Base-by-base conservation (phyloP, 345 rosid species). In the Syzygium aqueum region DNA sequence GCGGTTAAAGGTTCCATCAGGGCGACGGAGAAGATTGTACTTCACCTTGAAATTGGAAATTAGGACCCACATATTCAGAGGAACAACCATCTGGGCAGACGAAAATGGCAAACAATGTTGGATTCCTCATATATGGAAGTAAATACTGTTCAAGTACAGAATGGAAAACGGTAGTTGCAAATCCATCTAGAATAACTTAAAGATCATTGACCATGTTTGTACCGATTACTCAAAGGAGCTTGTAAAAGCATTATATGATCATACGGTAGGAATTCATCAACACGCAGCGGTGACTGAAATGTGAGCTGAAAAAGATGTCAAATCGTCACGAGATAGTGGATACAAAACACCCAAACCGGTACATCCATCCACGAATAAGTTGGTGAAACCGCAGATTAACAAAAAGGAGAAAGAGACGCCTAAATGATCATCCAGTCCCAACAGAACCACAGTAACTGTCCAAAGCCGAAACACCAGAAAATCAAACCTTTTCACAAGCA, bases 1-100 rank as follows among this genome's bases (percentile, higher is more conserved):
- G 85, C 99, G 97, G 90, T 96, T 91, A 90, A 97, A 97, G 50
- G 98, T 97, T 57, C 98, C 98, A 85, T 97, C 98, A 2, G 99
- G 95, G 22, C 96, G 96, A 77, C 98, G 97, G 17, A 95, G 92
- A 86, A 96, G 95, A 88, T 91, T 96, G 90, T 96, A 97, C 30
- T 96, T 93, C 91, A 96, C n/a, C 93, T 97, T 96, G 77, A 96
- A 97, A 89, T 92, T 93, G 88, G 99, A 96, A 86, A 97, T 97
- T 56, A 97, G 93, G 86, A 97, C 98, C 99, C 98, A 95, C 49
- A 96, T 96, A 84, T 96, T 95, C 85, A 95, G 90, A 9, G 99
- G 98, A 90, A 97, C 99, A 92, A 94, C 98, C 93, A 92, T 94
- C 98, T 95, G 84, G 25, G 87, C 87, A 85, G 54, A 54, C 54